Base-by-base conservation (phyloP, 2,329 filamentous ascomycete species). In the Penicillium palitans region DNA sequence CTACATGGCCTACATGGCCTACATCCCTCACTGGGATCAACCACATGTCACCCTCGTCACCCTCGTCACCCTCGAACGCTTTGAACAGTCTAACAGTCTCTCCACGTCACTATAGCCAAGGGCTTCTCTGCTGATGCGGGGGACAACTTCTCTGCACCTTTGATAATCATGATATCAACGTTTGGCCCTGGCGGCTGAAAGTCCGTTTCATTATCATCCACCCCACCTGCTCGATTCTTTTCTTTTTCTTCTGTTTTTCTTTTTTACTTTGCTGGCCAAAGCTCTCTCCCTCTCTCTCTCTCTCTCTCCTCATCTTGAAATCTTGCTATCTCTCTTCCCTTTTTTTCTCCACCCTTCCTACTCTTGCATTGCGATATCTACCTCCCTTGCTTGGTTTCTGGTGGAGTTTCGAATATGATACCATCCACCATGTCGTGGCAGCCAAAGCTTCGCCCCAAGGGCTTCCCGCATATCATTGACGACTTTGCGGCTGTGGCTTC, bases 361-460 rank as follows among this genome's bases (percentile, higher is more conserved):
- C 31, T 35, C 31, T 37, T 53, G 37, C 40, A 45, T 39, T 54
- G 42, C 41, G 33, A 45, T 41, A 45, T 49, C 19, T 35, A 49
- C 40, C 52, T 51, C 47, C 19, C 31, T 60, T 55, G 51, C 44
- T 33, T 47, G 41, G 12, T 21, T 31, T 21, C 40, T 37, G 10
- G 52, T 52, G 51, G 27, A 37, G 24, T 45, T 56, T 47, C 15
- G 25, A 49, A 40, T 29, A 53, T 61, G 41, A 46, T 47, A 25
- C 52, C 40, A 42, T 47, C 40, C 35, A 57, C 40, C 40, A 85
- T 84, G 72, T 71, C 70, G 37, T 70, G 69, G 59, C 74, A 75
- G 64, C 73, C 72, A 19, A 75, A 74, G 61, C 65, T 76, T 54
- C 72, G 71, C 57, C 76, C 73, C 24, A 78, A 77, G 61, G 75